Evolutionary conservation across 2,329 filamentous ascomycete species (phyloP).

Genomic region (Ophiognomonia clavigignenti-juglandacearum): DNA sequence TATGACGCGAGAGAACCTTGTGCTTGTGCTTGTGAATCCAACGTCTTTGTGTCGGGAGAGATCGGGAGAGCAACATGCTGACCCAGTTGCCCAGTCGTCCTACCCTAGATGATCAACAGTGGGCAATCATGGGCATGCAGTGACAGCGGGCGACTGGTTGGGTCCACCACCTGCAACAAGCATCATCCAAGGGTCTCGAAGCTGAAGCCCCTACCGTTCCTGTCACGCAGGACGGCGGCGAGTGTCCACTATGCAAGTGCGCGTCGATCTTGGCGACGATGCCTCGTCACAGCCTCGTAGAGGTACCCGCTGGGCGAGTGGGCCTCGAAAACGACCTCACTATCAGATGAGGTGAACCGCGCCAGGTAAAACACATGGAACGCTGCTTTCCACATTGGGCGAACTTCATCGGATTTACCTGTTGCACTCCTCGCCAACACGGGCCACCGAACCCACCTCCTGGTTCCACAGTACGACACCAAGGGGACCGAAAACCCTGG

Average conservation of each 20-base stretch:
- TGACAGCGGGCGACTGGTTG: background rate
- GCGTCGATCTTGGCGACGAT: background rate
- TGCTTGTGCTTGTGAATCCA: background rate
- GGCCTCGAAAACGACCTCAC: conserved; percentile 9
- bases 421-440: conserved; percentile 4
- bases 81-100: no score
- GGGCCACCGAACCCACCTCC: background rate
- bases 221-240: no score
- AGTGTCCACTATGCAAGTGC: background rate
- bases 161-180: background rate
- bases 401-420: background rate
- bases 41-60: no score
- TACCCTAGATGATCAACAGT: no score
- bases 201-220: conserved; percentile 5
- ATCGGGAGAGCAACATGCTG: no score
- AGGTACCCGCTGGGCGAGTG: conserved; percentile 13
- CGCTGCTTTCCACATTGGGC: conserved; percentile 2
- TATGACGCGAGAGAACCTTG: background rate
- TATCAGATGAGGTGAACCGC: background rate
- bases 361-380: conserved; percentile 5
- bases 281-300: conserved; percentile 9
- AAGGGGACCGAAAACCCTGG: conserved; percentile 7
- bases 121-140: no score
- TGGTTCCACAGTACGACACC: conserved; percentile 7
- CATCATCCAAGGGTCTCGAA: conserved; percentile 2